Evolutionary conservation across 495 filamentous ascomycete genomes (phyloP), one percentile per base, ranked within the genome.

Genomic region (Lasiosphaeria ovina): DNA sequence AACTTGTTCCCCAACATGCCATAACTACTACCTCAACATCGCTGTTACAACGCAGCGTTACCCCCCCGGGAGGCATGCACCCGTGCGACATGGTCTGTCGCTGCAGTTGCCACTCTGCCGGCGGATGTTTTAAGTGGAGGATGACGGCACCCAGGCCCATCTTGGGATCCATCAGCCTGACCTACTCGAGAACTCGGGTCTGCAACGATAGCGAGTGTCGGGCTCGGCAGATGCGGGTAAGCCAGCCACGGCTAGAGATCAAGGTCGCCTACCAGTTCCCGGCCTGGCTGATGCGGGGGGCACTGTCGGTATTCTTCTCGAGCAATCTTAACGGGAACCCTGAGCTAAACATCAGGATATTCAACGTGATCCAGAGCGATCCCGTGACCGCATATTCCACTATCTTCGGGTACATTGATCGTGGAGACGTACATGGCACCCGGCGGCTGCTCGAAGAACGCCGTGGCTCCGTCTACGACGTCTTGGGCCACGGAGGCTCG

Each of bases 271-370:
- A 55, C 47, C 44, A 50, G 6, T 48, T 61, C 9, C 58, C 58
- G 6, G 52, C 36, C 44, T 61, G 58, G 58, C 33, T 61, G 3
- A 34, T 54, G 3, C 35, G 58, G 7, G 34, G 32, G 1, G n/a
- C 58, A 3, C 6, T 61, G 24, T 61, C 58, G 3, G 35, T 54
- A 34, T 61, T 61, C 38, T 40, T 51, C 34, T 55, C 58, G 17
- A 61, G 51, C 52, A 55, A 61, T 33, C 31, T 61, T 34, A 55
- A 61, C 52, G 58, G 58, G 9, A 52, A 47, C 17, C 58, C 58
- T 3, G 51, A 61, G 44, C 35, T 61, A 44, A 55, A 55, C 52
- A 47, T 60, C 10, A 51, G 58, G n/a, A 32, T 60, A 1, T 54
- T 49, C 50, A 54, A 54, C 11, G 17, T 31, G 35, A 7, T 59